Evolutionary conservation across 108 stramenopile species (phyloP).

Genomic region (Fistulifera pelliculosa): DNA sequence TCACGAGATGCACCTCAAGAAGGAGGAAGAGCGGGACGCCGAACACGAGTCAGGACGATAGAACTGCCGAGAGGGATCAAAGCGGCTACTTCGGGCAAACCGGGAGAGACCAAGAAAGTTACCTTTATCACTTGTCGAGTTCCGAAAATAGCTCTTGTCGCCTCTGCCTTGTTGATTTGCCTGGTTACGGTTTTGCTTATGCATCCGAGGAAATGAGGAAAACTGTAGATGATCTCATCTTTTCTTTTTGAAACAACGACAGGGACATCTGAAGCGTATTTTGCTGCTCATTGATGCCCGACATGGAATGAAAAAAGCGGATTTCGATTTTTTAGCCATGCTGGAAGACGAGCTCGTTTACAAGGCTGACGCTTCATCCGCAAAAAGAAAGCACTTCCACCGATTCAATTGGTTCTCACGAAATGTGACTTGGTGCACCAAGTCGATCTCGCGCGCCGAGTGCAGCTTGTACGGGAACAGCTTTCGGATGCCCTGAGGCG

Average conservation of each 20-base stretch:
- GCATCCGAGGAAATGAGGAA: slow-evolving; percentile 31
- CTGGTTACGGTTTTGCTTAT: slow-evolving; percentile 84
- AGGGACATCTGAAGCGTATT: slow-evolving; percentile 51
- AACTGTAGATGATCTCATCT: slow-evolving; percentile 56
- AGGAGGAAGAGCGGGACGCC: slow-evolving; percentile 2
- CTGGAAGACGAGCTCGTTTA: slow-evolving; percentile 20
- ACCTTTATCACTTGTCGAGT: slow-evolving; percentile 64
- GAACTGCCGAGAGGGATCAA: slow-evolving; percentile 69
- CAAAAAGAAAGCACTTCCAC: slow-evolving; percentile 36
- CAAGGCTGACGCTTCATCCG: not conserved
- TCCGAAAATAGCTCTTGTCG: not conserved
- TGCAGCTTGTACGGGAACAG: slow-evolving; percentile 47
- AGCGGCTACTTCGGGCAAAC: slow-evolving; percentile 46
- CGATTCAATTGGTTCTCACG: slow-evolving; percentile 76
- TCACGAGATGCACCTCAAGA: not conserved
- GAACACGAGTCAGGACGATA: slow-evolving; percentile 12
- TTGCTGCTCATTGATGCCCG: slow-evolving; percentile 70
- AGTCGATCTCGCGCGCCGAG: slow-evolving; percentile 60
- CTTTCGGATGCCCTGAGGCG: slow-evolving; percentile 58
- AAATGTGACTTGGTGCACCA: slow-evolving; percentile 78
- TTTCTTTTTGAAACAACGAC: slow-evolving; percentile 46
- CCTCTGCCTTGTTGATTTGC: slow-evolving; percentile 62
- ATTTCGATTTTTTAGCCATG: slow-evolving; percentile 49
- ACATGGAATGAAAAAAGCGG: slow-evolving; percentile 74
- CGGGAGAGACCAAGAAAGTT: slow-evolving; percentile 66